These are phyloP conservation scores for Crithidia mellificae DNA, from an alignment of 208 protist species.

Conservation along the genomic window DNA sequence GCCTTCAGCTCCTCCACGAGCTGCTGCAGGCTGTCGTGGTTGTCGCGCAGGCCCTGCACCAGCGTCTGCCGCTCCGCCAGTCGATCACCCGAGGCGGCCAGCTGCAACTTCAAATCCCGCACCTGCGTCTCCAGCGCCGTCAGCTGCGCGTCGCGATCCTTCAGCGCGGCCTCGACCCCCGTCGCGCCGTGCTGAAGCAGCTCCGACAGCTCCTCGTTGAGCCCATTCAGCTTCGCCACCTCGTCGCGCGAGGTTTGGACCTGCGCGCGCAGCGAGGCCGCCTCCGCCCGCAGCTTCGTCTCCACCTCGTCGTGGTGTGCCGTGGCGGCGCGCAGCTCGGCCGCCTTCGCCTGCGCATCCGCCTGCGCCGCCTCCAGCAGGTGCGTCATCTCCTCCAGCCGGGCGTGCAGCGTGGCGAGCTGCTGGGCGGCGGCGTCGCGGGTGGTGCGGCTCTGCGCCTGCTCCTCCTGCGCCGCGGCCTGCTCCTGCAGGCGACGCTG, in stretches of 20 bases:
- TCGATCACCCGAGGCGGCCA: conserved; percentile 29
- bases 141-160: conserved; percentile 32
- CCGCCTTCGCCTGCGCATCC: conserved; percentile 26
- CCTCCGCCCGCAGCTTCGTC: conserved; percentile 10
- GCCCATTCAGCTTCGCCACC: conserved; percentile 17
- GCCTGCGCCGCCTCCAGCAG: conserved; percentile 35
- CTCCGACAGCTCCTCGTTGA: conserved; percentile 49
- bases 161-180: conserved; percentile 48
- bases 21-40: conserved; percentile 21
- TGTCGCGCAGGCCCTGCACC: conserved; percentile 16
- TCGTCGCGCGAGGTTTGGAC: conserved; percentile 25
- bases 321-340: conserved; percentile 18
- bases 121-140: conserved; percentile 29
- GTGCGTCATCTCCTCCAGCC: conserved; percentile 34
- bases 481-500: conserved; percentile 29
- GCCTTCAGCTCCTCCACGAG: conserved; percentile 32
- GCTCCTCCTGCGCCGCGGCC: conserved; percentile 22
- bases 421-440: conserved; percentile 32
- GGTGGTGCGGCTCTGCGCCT: conserved; percentile 22
- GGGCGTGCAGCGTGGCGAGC: conserved; percentile 26
- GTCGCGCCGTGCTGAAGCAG: conserved; percentile 57
- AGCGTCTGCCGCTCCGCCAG: conserved; percentile 29
- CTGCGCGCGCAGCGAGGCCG: conserved; percentile 22
- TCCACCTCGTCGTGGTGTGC: conserved; percentile 9
- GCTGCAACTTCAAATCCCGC: conserved; percentile 39